Evolutionary conservation across 2,329 filamentous ascomycete species (phyloP), one percentile per base, ranked within the genome.

Genomic region (Fusarium chuoi): DNA sequence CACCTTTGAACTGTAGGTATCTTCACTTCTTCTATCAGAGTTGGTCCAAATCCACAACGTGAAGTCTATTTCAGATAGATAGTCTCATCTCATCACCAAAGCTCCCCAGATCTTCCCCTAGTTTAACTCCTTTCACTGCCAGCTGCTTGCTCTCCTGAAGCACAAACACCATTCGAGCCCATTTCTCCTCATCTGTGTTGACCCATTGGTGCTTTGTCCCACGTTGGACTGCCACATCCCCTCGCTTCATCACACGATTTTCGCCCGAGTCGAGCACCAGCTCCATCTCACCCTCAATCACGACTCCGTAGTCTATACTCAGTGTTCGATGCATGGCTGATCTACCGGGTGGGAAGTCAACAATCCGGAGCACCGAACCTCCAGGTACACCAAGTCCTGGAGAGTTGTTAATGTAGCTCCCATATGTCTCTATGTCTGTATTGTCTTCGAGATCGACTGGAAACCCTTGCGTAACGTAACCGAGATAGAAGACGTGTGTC

Each of bases 131-230:
- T 35, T 70, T 71, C 44, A 70, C 57, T 15, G n/a, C 45, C 46
- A 69, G 36, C 18, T 66, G 64, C 44, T 73, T 66, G 24, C 58
- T 73, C 46, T 62, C 70, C 75, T 81, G 78, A 65, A 85, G 68
- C 22, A 84, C 80, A 80, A 86, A 80, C 78, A 80, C 66, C 81
- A 88, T 85, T 41, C 86, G 78, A 26, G 83, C 81, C 85, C 85
- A 87, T 51, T 84, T 81, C 7, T 81, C 84, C 57, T 79, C 66
- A 67, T 83, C 83, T 30, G 74, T 67, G 59, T 89, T 89, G 46
- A 82, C 78, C 87, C 87, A 90, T 36, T 84, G 83, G 77, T 90
- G 88, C 81, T 86, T 87, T 11, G 88, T 89, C 2, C 83, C 88
- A 51, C 89, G 81, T 79, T 90, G 88, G 28, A 90, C 84, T 13